Evolutionary conservation across 352 stramenopile species (phyloP).

Genomic region (Phytophthora sp.): DNA sequence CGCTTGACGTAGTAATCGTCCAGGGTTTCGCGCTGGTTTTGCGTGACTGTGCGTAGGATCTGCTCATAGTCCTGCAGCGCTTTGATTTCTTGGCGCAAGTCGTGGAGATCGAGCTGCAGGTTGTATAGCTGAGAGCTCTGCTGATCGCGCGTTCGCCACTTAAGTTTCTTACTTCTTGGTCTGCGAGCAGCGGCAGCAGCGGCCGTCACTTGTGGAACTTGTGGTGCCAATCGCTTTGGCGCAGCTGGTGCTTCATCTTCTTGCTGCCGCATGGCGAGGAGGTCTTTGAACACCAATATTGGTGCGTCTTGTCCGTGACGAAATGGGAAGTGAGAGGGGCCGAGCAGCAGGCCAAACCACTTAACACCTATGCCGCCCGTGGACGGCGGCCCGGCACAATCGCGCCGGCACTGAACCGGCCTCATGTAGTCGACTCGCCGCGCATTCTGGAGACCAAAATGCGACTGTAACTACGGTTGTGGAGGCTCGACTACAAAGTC

Average conservation of each 20-base stretch:
- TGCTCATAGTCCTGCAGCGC: conserved; percentile 38
- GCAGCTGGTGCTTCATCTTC: conserved; percentile 3
- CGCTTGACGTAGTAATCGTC: conserved; percentile 55
- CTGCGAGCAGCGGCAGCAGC: conserved; percentile 21
- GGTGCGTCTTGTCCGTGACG: background rate
- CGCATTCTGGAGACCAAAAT: background rate
- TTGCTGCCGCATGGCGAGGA: conserved; percentile 5
- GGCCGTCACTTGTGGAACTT: conserved; percentile 17
- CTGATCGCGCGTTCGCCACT: conserved; percentile 63
- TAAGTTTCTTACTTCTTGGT: conserved; percentile 43
- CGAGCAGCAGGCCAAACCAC: conserved; percentile 3
- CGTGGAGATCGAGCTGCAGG: conserved; percentile 57
- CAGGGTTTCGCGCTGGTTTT: conserved; percentile 51
- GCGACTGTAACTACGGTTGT: background rate
- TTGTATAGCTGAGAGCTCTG: conserved; percentile 70
- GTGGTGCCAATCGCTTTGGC: conserved; percentile 22
- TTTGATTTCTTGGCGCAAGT: conserved; percentile 55
- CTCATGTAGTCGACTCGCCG: background rate
- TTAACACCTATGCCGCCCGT: conserved; percentile 9
- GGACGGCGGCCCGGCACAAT: background rate
- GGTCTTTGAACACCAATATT: conserved; percentile 9
- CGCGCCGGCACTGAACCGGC: conserved; percentile 7
- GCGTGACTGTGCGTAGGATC: conserved; percentile 35
- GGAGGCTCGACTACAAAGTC: background rate
- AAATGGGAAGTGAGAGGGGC: conserved; percentile 23